These are phyloP conservation scores for Diaporthe ampelina DNA, from an alignment of 2,329 filamentous ascomycete species.

Conservation along the genomic window DNA sequence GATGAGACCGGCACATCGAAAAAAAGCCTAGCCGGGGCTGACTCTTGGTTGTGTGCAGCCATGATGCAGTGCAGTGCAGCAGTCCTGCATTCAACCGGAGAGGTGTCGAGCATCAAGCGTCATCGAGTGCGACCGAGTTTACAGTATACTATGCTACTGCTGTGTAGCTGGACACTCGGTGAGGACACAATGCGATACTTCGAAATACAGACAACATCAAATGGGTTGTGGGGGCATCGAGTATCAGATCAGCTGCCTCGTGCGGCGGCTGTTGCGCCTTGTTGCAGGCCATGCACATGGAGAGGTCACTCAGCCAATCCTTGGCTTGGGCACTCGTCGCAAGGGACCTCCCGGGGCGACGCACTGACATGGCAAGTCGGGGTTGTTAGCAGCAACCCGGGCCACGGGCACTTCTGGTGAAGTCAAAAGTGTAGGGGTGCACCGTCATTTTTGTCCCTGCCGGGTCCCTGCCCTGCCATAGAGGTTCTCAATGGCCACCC, in stretches of 20 bases:
- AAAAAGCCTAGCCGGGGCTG: neutral
- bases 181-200: neutral
- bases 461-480: neutral
- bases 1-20: neutral
- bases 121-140: neutral
- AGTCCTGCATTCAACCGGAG: neutral
- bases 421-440: too few species aligned
- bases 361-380: constrained; percentile 21
- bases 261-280: constrained; percentile 20
- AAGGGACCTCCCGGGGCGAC: constrained; percentile 13
- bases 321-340: constrained; percentile 4
- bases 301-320: neutral
- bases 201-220: neutral
- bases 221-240: neutral
- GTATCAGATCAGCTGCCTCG: neutral
- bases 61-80: neutral
- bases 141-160: too few species aligned
- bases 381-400: neutral
- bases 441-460: too few species aligned
- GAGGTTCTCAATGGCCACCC: constrained; percentile 15
- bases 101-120: neutral
- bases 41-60: constrained; percentile 15
- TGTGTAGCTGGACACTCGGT: neutral
- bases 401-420: too few species aligned
- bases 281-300: neutral